Conservation (phyloP, 1,284 basidiomycete species). For the Kwoniella shivajii region DNA sequence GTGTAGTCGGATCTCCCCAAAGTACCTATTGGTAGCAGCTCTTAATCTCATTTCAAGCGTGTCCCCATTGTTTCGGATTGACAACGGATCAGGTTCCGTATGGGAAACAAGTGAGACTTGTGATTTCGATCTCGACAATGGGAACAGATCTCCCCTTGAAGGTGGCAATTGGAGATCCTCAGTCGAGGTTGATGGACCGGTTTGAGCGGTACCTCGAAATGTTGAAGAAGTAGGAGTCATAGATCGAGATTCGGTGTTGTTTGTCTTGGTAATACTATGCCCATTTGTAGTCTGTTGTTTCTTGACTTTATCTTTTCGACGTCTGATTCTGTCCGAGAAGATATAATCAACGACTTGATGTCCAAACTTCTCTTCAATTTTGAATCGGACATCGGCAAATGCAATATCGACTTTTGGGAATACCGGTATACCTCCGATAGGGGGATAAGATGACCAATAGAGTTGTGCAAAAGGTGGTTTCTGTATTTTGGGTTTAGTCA, state of each 20-base stretch:
- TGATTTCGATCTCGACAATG: constrained; percentile 30
- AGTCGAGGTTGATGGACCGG: not conserved
- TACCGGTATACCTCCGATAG: constrained; percentile 91
- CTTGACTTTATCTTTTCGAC: constrained; percentile 16
- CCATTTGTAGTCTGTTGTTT: too few species aligned
- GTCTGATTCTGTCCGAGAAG: constrained; percentile 59
- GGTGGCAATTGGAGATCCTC: not conserved
- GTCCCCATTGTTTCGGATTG: constrained; percentile 27
- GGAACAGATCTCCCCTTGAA: constrained; percentile 11
- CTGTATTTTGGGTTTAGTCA: not conserved
- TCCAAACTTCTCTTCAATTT: constrained; percentile 81
- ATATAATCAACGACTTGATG: constrained; percentile 85
- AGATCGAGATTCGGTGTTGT: constrained; percentile 11
- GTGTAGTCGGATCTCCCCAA: constrained; percentile 76
- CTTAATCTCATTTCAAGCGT: constrained; percentile 55
- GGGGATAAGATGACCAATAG: constrained; percentile 74
- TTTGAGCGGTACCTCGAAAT: constrained; percentile 2
- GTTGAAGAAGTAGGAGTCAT: constrained; percentile 13
- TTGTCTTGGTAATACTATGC: too few species aligned
- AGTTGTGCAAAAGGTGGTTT: constrained; percentile 35
- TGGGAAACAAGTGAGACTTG: constrained; percentile 19
- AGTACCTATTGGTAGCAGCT: constrained; percentile 62
- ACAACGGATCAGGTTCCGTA: constrained; percentile 1
- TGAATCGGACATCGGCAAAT: constrained; percentile 71
- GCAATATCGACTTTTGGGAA: constrained; percentile 72